Evolutionary conservation across 208 protist species (phyloP), one percentile per base, ranked within the genome.

Genomic region (Leishmania mexicana): DNA sequence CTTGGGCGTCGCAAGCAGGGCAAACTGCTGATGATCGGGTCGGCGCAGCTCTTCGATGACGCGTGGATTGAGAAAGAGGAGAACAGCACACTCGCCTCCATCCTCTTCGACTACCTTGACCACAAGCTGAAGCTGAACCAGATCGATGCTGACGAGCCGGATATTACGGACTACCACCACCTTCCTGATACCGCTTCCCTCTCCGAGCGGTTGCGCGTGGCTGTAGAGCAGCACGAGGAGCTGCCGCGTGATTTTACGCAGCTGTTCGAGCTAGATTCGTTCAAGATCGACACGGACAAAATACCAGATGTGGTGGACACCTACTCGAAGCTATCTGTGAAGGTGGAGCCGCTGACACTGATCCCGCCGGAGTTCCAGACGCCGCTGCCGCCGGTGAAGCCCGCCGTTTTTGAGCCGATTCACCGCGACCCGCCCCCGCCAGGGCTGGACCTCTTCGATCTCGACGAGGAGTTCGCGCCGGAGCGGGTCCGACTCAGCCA

Each of bases 391-490:
- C 95, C 97, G 42, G 91, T 99, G 35, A 97, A 97, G 85, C 98
- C 98, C 0, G 98, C 98, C 1, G 95, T 98, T 5, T 99, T 99
- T 81, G 95, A 94, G 49, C 96, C 97, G 1, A 97, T 97, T n/a
- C 91, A 99, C 82, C 87, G 96, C 71, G 98, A 99, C 84, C 93
- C 94, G 2, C 79, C 90, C 31, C 91, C 92, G 15, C 98, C 98
- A 1, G 96, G 96, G 1, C 91, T 99, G 45, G 98, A 99, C 76
- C 91, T 99, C 64, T 99, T 99, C 86, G 98, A 99, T 87, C 90
- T 99, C 10, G 98, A 99, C 81, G 97, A 99, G 76, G 92, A 99
- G 83, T 99, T 99, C 85, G 97, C 98, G 13, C 97, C 97, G 47
- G 97, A 99, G 89, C 90, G 93, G 60, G 97, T 98, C 72, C 93